Evolutionary conservation across 164 flowering plant genomes (phyloP), one percentile per base, ranked within the genome.

Genomic region (Aristolochia fimbriata): DNA sequence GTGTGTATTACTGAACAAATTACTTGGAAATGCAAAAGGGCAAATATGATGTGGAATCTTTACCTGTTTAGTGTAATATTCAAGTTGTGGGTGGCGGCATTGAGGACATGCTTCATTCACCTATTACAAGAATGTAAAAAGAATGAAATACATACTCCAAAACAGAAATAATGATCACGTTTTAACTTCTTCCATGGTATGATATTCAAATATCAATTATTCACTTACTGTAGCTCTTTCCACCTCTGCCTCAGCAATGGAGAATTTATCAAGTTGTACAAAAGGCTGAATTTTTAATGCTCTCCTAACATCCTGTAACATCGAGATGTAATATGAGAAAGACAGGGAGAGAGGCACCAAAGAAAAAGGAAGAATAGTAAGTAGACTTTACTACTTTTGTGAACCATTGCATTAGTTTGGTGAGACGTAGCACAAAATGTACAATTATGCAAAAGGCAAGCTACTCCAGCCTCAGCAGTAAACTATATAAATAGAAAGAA

Each of bases 281-380:
- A 80, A 70, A 20, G 80, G 71, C 43, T 78, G 77, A 20, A 80
- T 72, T 21, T 74, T 72, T 58, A 83, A 63, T 59, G 79, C 78
- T 68, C 85, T 76, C 58, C 84, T 76, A 27, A 81, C 73, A 65
- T 78, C 85, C 88, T 83, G 75, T 57, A 62, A 56, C 8, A 65
- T 11, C 7, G 4, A 49, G 19, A 49, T 17, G 19, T 20, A 17
- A 4, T 17, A 49, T 19, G 22, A 15, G n/a, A 15, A 48, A 15
- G 20, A 48, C 4, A 48, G 20, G 51, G 20, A 48, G 51, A 48
- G 12, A 49, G 19, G 52, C 16, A 19, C n/a, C 3, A 17, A 6
- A 17, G 52, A 49, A 49, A 49, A 20, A 17, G 19, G 4, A 4
- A 49, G 30, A 27, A 27, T 27, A 27, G 5, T 27, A 49, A 1